A percentile compares a stretch with the other conserved stretches of the same genome.
Evolutionary conservation across 1,139 yeast species (phyloP).

Genomic region (Kurtzmaniella natalensis): DNA sequence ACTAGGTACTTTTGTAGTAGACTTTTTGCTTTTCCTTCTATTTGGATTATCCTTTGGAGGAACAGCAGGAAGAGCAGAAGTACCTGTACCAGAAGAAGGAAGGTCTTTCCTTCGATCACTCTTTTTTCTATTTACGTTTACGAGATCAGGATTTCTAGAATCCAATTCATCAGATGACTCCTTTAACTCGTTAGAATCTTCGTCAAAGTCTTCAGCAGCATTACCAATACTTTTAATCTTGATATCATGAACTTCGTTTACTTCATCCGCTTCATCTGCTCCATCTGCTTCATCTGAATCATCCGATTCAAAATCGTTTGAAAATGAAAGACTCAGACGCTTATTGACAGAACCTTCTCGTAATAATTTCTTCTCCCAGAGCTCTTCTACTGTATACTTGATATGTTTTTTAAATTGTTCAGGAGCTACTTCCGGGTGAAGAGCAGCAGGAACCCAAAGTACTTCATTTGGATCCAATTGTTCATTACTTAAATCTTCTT

Average conservation of each 20-base stretch:
- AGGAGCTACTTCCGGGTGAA: slow-evolving; percentile 92
- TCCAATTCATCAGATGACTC: not conserved
- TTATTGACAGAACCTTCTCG: slow-evolving; percentile 28
- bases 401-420: slow-evolving; percentile 84
- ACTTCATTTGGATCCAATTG: slow-evolving; percentile 14
- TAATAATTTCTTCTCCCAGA: slow-evolving; percentile 45
- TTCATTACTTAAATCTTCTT: slow-evolving; percentile 2
- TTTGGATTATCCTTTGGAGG: not conserved
- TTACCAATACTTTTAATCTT: no score
- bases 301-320: slow-evolving; percentile 4
- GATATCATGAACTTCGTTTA: no score
- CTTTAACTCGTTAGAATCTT: not conserved
- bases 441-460: slow-evolving; percentile 92
- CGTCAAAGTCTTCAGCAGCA: slow-evolving; percentile 1
- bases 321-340: slow-evolving; percentile 26
- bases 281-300: slow-evolving; percentile 4
- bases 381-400: slow-evolving; percentile 72
- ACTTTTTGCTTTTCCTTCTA: no score
- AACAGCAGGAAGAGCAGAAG: not conserved
- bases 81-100: no score
- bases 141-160: no score
- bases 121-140: no score
- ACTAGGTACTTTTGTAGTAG: slow-evolving; percentile 4
- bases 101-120: no score
- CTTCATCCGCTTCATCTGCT: not conserved